Evolutionary conservation across 2,329 filamentous ascomycete genomes (phyloP), one percentile per base, ranked within the genome.

Genomic region (Scedosporium minutisporum): DNA sequence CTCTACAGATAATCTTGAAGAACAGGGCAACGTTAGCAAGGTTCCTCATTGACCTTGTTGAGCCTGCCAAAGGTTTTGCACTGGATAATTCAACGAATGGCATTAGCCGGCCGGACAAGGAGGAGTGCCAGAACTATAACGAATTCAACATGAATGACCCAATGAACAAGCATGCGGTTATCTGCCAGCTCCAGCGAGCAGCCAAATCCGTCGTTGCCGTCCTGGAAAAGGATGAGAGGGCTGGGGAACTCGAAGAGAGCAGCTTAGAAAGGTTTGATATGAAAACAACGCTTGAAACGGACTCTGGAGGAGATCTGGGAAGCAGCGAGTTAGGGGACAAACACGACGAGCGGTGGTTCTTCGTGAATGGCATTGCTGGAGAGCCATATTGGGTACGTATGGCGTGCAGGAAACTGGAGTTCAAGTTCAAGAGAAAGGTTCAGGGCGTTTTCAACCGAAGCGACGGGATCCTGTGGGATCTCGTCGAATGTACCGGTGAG

Each of bases 391-490:
- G 41, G 41, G 3, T 44, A 44, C 3, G 7, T 44, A 44, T 44
- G 38, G 38, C 38, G 14, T 44, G 41, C 41, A 44, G n/a, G 7
- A 44, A 44, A 9, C 41, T 44, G 10, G 3, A 44, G n/a, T 53
- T 62, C 27, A 63, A 41, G 6, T 65, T 65, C 63, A 53, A 61
- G 1, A 51, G 64, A 23, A 46, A 65, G 3, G 58, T 65, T 23
- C 48, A 23, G 14, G 64, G 64, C 63, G 41, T 65, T 4, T 65
- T 57, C 55, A 65, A 65, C 62, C 55, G 64, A 33, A 62, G 61
- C 38, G 64, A 65, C 46, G 63, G 64, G 12, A 63, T 65, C 44
- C 62, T 65, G 33, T 65, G 64, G 64, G 64, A 65, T 42, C 25
- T 65, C 9, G 60, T 65, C 25, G 25, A 27, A 5, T 27, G 25